Evolutionary conservation across 148 eudicot species (phyloP), one percentile per base, ranked within the genome.

Genomic region (Diospyros lotus): DNA sequence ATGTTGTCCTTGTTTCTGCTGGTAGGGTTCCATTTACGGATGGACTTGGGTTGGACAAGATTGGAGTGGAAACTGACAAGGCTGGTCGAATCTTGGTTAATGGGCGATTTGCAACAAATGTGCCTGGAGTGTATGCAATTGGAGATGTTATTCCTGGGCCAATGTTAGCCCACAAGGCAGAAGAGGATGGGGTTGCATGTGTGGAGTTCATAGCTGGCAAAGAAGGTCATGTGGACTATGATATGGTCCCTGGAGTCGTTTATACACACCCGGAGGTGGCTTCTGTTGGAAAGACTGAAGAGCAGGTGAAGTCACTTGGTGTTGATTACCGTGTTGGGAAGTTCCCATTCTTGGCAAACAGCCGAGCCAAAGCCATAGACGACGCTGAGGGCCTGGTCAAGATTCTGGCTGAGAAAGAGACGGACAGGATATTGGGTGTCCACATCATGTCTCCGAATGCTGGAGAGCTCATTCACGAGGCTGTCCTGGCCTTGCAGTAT

Each of bases 101-200:
- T 48, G 81, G 83, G 45, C 77, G 83, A 18, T 91, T 94, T 75
- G 80, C 89, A n/a, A 83, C 97, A 6, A 91, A 90, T 60, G 86
- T 94, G 11, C 73, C 83, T 0, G 93, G 97, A n/a, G 91, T 94
- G 10, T 84, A 72, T 75, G 98, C 95, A 0, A 94, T 94, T 41
- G 98, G 98, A 7, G 97, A 94, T 84, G 98, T 94, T 50, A 90
- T 94, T 64, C 98, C 98, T 0, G 98, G 98, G n/a, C 98, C 98
- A 6, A 94, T 94, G 98, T 79, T 94, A 82, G 97, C 98, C 68
- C 98, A 94, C 84, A 94, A 94, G 82, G 98, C 98, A 12, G 98
- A 94, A 84, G 98, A 94, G 73, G 98, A 94, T 74, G 97, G 97
- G 50, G 87, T 90, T 79, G 97, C 97, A 6, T 94, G 98, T 75